Evolutionary conservation across 345 rosid genomes (phyloP), one percentile per base, ranked within the genome.

Genomic region (Populus ilicifolia): DNA sequence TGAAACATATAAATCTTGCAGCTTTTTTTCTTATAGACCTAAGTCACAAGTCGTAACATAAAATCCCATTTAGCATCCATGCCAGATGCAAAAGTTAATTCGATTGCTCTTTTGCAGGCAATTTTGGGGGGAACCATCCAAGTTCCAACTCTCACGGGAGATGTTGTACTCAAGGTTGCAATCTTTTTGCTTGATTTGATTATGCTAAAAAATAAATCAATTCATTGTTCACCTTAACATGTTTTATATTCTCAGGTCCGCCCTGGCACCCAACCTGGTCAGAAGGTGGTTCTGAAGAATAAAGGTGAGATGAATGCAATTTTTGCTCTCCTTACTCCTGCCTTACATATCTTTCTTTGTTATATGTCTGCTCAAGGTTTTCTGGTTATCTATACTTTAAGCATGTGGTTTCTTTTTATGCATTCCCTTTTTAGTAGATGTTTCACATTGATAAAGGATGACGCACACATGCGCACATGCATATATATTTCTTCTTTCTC

Each of bases 141-240:
- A 82, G 98, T 94, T 79, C 99, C 99, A 61, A 96, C 98, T 67
- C 97, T 96, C 65, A 91, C 96, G 0, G 99, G 99, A 70, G 99
- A 96, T 87, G 97, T 96, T 77, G 98, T 96, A 14, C 89, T 96
- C n/a, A 96, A 94, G 98, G 99, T 71, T 80, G 68, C 39, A 70
- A 62, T 46, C 38, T 75, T 46, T 75, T 27, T 69, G 29, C 27
- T 20, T 21, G 14, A 12, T 72, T 21, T 21, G 21, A 17, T 44
- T 10, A 5, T 39, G 16, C n/a, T 64, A 2, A 41, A 29, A 36
- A 73, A 11, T 30, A n/a, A 36, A 25, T 4, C 9, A 4, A 38
- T n/a, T 6, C 65, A 46, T 54, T 52, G 38, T 68, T 35, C 68
- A 35, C 20, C 46, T 59, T 41, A 21, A 59, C 27, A 36, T 70